A percentile compares a stretch with the other conserved stretches of the same genome.
These are phyloP conservation scores for Fusarium xyrophilum DNA, from an alignment of 2,329 filamentous ascomycete species.

Conservation along the genomic window DNA sequence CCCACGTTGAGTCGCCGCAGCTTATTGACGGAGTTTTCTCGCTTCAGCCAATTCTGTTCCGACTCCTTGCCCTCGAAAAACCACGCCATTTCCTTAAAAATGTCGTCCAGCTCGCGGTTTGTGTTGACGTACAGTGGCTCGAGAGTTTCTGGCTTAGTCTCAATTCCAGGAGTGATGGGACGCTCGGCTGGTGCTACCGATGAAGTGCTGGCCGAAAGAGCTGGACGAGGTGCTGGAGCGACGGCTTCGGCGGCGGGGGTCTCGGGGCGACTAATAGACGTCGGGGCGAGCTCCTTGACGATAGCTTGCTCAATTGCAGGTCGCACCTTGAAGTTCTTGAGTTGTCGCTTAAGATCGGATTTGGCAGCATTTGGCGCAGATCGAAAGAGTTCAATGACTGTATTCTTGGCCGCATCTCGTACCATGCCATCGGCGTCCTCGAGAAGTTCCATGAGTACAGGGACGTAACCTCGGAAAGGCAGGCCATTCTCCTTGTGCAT, in stretches of 20 bases:
- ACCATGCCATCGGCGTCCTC: constrained; percentile 91
- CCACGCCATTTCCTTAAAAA: constrained; percentile 79
- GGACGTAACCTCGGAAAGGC: constrained; percentile 83
- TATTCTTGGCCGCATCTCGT: constrained; percentile 80
- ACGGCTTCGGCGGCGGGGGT: constrained; percentile 47
- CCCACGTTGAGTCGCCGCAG: constrained; percentile 81
- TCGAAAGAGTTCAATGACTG: constrained; percentile 86
- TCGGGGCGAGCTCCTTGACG: constrained; percentile 72
- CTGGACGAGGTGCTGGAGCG: constrained; percentile 49
- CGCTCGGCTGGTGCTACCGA: constrained; percentile 56
- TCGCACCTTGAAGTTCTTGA: constrained; percentile 83
- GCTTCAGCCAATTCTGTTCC: constrained; percentile 87
- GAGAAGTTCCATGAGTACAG: constrained; percentile 80
- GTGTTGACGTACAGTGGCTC: constrained; percentile 87
- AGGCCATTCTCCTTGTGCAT: constrained; percentile 83
- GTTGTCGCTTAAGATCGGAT: constrained; percentile 84
- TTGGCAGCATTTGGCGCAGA: constrained; percentile 83
- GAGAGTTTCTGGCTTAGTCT: constrained; percentile 71
- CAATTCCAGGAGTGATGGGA: constrained; percentile 67
- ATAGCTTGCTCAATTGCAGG: constrained; percentile 86
- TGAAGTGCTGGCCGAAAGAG: constrained; percentile 60
- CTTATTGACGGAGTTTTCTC: constrained; percentile 81
- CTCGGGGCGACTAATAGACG: constrained; percentile 50
- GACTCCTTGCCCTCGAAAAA: constrained; percentile 88
- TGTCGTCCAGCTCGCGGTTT: constrained; percentile 84